Conservation (phyloP, 164 flowering plant genomes). For the Liquidambar formosana region DNA sequence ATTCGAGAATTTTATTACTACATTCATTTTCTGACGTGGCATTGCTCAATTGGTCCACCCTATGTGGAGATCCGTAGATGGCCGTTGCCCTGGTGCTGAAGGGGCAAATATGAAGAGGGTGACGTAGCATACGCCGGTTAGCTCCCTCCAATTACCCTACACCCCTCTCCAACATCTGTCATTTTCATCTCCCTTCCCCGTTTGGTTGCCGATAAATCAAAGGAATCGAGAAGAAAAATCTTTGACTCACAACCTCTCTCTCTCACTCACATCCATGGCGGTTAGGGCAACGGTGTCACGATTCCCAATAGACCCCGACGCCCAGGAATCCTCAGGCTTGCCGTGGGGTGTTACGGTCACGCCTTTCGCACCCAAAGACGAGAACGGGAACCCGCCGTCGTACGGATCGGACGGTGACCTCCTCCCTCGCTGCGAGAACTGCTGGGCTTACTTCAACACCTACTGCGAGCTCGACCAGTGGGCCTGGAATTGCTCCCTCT, state of each 20-base stretch:
- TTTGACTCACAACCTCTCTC: too few species aligned
- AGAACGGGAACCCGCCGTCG: slow-evolving; percentile 62
- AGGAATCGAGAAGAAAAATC: not conserved
- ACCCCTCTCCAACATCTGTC: not conserved
- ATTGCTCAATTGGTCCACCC: not conserved
- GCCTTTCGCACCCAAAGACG: slow-evolving; percentile 82
- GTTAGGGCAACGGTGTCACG: slow-evolving; percentile 73
- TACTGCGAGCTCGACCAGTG: slow-evolving; percentile 92
- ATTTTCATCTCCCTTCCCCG: not conserved
- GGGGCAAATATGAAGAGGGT: too few species aligned
- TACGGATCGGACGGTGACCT: slow-evolving; percentile 76
- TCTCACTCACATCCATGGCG: slow-evolving; percentile 51
- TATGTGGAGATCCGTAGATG: not conserved
- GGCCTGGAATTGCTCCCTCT: slow-evolving; percentile 90
- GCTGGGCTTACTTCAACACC: slow-evolving; percentile 95
- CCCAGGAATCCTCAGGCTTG: slow-evolving; percentile 72
- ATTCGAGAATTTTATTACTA: too few species aligned
- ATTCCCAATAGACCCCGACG: slow-evolving; percentile 69
- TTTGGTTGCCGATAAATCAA: not conserved
- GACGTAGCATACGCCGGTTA: not conserved
- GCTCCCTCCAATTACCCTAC: not conserved
- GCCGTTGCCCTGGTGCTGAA: too few species aligned
- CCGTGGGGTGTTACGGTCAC: slow-evolving; percentile 91
- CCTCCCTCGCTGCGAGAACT: slow-evolving; percentile 90
- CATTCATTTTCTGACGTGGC: not conserved